Base-by-base conservation (phyloP, 192 early-diverging fungal species). In the Spinellus fusiger region DNA sequence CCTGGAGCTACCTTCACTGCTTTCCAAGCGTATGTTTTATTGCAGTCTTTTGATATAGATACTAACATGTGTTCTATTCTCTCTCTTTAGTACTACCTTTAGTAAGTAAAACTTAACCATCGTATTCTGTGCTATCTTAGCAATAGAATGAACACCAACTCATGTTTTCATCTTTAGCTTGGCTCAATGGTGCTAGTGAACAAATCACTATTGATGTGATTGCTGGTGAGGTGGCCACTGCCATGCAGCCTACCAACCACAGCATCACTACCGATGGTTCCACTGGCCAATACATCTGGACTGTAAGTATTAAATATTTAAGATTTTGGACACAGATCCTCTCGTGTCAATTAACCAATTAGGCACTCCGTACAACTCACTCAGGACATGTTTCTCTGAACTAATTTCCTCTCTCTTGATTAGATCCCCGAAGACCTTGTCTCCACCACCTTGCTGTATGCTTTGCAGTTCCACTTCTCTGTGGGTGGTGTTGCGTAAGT, bases 361-460 rank as follows among this genome's bases (percentile, higher is more conserved):
- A 25, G 49, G 25, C 13, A 51, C 22, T 12, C 10, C 26, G 49
- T 51, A 18, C 18, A 25, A 51, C 4, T 25, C 12, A n/a, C 3
- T 44, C 2, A 3, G 3, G 2, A 51, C 27, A 51, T 22, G 48
- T 32, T 47, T 25, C 26, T 29, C 32, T 52, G 18, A 50, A 28
- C 29, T 25, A 22, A 40, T 53, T 59, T 65, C n/a, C 20, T 35
- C 33, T 53, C 33, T 34, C 25, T 34, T 13, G 10, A 47, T 59
- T 32, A 66, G 64, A 57, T 66, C 5, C 64, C 64, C n/a, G 27
- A 18, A n/a, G 37, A 49, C 34, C 57, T 66, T 20, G 33, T 34
- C 25, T 37, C 35, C 58, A 66, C 27, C 15, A 57, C 49, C 6
- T 53, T 33, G 49, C 40, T n/a, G 40, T 66, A 51, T 31, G 56